Percentiles rank a stretch among this genome's conserved stretches.
phyloP scores from a whole-genome alignment of 495 filamentous ascomycete species.

The Aspergillus egyptiacus region DNA sequence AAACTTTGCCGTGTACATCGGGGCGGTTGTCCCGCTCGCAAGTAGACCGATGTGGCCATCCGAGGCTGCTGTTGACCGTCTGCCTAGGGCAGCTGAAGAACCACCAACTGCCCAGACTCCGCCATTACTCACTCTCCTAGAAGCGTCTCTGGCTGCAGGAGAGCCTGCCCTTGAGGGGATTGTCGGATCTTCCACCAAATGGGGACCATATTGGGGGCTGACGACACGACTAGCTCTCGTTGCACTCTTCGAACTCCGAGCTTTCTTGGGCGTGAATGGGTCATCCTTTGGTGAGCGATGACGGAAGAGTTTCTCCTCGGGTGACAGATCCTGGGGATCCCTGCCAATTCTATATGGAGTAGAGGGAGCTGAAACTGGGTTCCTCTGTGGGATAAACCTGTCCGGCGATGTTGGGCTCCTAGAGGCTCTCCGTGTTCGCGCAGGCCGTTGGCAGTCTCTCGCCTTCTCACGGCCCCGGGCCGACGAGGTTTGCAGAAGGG shows the following conservation, averaged over 20 bases:
- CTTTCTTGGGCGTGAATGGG: conserved; percentile 50
- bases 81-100: conserved; percentile 42
- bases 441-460: conserved; percentile 7
- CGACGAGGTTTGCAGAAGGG: not conserved
- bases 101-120: conserved; percentile 82
- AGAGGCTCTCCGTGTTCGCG: conserved; percentile 6
- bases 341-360: conserved; percentile 64
- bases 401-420: conserved; percentile 44
- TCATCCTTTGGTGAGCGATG: conserved; percentile 53
- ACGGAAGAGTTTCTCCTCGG: conserved; percentile 56
- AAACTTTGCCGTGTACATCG: conserved; percentile 66
- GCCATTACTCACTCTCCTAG: conserved; percentile 54
- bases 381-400: conserved; percentile 61
- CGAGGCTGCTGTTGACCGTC: conserved; percentile 41
- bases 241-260: conserved; percentile 14
- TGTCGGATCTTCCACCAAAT: conserved; percentile 27
- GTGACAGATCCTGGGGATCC: conserved; percentile 50
- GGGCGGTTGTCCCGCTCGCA: conserved; percentile 67
- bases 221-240: conserved; percentile 20
- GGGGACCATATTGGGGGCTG: conserved; percentile 31
- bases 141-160: conserved; percentile 8
- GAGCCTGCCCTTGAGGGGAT: conserved; percentile 9
- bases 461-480: conserved; percentile 17
- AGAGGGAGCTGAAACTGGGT: conserved; percentile 34
- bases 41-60: conserved; percentile 58